Conservation (phyloP, 306 rosid genomes). For the Ormosia semicastrata region DNA sequence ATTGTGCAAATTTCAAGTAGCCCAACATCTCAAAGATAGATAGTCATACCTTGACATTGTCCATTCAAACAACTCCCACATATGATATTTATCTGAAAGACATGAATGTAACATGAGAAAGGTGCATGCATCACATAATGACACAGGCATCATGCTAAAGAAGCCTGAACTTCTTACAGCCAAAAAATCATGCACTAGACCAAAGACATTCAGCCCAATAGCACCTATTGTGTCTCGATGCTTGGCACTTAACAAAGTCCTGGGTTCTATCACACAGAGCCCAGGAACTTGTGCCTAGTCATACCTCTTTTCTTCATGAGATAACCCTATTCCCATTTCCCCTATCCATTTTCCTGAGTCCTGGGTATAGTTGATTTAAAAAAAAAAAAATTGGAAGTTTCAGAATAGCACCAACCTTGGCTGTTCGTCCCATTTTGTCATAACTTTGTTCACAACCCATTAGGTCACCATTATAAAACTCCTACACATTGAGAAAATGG, state of each 20-base stretch:
- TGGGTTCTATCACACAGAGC: background rate
- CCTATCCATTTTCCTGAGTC: background rate
- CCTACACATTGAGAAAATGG: conserved; percentile 47
- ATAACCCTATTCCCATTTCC: background rate
- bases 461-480: conserved; percentile 82
- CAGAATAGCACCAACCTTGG: conserved; percentile 64
- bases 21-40: conserved; percentile 14
- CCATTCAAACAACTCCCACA: conserved; percentile 85
- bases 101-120: conserved; percentile 31
- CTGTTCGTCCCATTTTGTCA: conserved; percentile 90
- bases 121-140: conserved; percentile 3
- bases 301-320: background rate
- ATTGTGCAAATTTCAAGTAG: conserved; percentile 4
- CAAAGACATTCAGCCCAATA: background rate
- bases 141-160: background rate
- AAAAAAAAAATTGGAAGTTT: background rate
- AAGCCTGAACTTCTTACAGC: conserved; percentile 8
- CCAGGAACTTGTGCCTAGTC: background rate
- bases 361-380: background rate
- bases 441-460: conserved; percentile 66
- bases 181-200: background rate
- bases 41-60: conserved; percentile 70
- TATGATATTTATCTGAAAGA: conserved; percentile 73
- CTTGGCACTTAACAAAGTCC: background rate
- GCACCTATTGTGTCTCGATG: background rate